These are phyloP conservation scores for Populus hybrid DNA, from an alignment of 441 rosid species.

Conservation along the genomic window DNA sequence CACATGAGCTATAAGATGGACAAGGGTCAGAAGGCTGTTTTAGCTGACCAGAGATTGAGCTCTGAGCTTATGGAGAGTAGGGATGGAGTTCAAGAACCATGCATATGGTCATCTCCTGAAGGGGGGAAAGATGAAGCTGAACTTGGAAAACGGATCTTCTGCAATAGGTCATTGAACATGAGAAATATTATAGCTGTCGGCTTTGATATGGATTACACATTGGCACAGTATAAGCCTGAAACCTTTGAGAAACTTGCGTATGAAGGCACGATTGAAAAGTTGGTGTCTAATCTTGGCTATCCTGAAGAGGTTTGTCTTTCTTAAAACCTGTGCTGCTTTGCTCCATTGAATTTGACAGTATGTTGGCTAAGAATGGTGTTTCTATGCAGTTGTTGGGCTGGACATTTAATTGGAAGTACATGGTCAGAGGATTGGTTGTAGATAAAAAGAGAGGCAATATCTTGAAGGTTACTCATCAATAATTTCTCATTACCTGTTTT, in stretches of 20 bases:
- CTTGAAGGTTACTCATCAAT: slow-evolving; percentile 57
- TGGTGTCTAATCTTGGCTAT: slow-evolving; percentile 90
- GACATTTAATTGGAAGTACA: slow-evolving; percentile 93
- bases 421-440: slow-evolving; percentile 97
- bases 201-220: slow-evolving; percentile 98
- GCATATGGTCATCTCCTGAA: slow-evolving; percentile 69
- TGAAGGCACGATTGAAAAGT: slow-evolving; percentile 81
- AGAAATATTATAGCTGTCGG: slow-evolving; percentile 83
- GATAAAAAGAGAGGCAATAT: slow-evolving; percentile 98
- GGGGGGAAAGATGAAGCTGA: slow-evolving; percentile 48
- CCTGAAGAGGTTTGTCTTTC: slow-evolving; percentile 73
- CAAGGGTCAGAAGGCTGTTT: slow-evolving; percentile 27
- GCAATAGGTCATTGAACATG: slow-evolving; percentile 96
- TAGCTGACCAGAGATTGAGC: slow-evolving; percentile 34
- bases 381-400: slow-evolving; percentile 63
- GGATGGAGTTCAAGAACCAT: slow-evolving; percentile 44
- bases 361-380: slow-evolving; percentile 18
- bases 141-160: slow-evolving; percentile 77
- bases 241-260: slow-evolving; percentile 96
- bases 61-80: slow-evolving; percentile 24
- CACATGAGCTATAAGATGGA: slow-evolving; percentile 55
- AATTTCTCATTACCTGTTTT: background rate
- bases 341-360: background rate
- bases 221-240: slow-evolving; percentile 95
- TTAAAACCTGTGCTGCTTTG: background rate